These are phyloP conservation scores for Globisporangium apiculatum DNA, from an alignment of 352 stramenopile species.

Conservation along the genomic window DNA sequence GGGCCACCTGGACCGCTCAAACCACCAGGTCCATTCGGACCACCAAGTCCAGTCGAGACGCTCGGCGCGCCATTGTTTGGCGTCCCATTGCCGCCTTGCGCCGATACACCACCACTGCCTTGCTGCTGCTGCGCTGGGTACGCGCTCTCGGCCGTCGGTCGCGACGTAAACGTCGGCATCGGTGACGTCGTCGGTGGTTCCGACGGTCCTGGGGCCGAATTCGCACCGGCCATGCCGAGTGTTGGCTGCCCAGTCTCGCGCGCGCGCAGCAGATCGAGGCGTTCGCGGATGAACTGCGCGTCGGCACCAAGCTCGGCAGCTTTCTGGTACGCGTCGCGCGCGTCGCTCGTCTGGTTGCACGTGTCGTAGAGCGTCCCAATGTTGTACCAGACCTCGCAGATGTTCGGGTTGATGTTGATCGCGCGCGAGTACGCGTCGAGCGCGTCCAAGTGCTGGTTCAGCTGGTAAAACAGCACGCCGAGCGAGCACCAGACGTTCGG, in stretches of 20 bases:
- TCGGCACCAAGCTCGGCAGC: conserved; percentile 78
- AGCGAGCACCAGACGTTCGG: conserved; percentile 90
- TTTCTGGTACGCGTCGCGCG: conserved; percentile 85
- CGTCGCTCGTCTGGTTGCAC: conserved; percentile 87
- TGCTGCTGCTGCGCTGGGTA: conserved; percentile 34
- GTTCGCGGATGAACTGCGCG: conserved; percentile 78
- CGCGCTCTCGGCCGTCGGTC: conserved; percentile 50
- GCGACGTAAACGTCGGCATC: conserved; percentile 78
- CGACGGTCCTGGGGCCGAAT: conserved; percentile 68
- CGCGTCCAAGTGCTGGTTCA: conserved; percentile 84
- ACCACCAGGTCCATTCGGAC: conserved; percentile 1
- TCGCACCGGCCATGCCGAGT: conserved; percentile 77
- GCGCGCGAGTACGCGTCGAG: conserved; percentile 84
- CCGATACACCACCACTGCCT: background rate
- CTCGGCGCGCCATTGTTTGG: conserved; percentile 14
- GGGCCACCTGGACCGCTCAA: conserved; percentile 3
- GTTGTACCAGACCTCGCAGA: conserved; percentile 91
- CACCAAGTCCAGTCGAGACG: background rate
- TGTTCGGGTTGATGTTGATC: conserved; percentile 90
- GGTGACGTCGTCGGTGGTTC: conserved; percentile 80
- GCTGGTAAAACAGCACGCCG: conserved; percentile 87
- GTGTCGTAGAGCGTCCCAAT: conserved; percentile 88
- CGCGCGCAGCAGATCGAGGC: conserved; percentile 67
- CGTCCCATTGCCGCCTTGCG: conserved; percentile 15
- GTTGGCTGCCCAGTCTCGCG: conserved; percentile 76